Base-by-base conservation (phyloP, 768 basidiomycete species). In the Lentinula guzmanii region DNA sequence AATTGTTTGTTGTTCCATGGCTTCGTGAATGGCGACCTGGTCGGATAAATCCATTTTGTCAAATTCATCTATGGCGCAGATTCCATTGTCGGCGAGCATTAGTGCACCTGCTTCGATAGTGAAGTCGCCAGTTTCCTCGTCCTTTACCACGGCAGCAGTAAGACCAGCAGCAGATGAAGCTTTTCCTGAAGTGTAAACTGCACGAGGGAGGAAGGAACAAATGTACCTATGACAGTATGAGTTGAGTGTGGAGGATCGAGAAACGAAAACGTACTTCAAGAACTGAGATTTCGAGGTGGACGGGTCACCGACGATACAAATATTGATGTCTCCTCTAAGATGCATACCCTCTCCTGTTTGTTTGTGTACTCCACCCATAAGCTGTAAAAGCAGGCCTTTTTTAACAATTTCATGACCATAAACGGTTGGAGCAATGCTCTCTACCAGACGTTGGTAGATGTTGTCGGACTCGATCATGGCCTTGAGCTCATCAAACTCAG, bases 11-110 rank as follows among this genome's bases (percentile, higher is more conserved):
- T 98, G 96, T 86, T 98, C 96, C 96, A 98, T 98, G 7, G 96
- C 96, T 81, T 98, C 96, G 80, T 99, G 97, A 68, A 99, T 98
- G 39, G 97, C 97, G 46, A 98, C 94, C 72, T 98, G 97, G 72
- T 98, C 97, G 0, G 92, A 88, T 57, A 98, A 87, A 72, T 98
- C 96, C 97, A 99, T 99, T 76, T 99, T 99, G 83, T 99, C 97
- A 69, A 99, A 99, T 74, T 98, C 97, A 76, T 99, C 97, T 68
- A 99, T 99, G n/a, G 95, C 95, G 70, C 97, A 99, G 71, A 98
- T 98, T 7, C 97, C 97, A 67, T 98, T 98, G 76, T 99, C 97
- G 5, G 97, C 97, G 3, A 99, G 84, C 97, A 99, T 98, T 65
- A 99, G 82, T 4, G 97, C 97, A 53, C 97, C 97, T 21, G 97